These are phyloP conservation scores for Akebia trifoliata DNA, from an alignment of 164 flowering plant genomes.

Conservation along the genomic window DNA sequence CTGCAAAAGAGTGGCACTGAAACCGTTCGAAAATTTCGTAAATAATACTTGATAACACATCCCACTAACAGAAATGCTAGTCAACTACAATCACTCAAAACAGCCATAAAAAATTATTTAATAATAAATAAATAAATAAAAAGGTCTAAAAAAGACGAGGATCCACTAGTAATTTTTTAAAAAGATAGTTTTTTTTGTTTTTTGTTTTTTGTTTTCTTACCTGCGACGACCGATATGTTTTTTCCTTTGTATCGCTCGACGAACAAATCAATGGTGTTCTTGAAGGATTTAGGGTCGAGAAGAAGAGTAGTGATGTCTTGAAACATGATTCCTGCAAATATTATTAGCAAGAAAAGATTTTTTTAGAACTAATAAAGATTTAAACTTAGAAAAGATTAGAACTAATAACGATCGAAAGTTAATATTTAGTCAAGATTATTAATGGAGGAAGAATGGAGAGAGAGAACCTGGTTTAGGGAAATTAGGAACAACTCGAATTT, in stretches of 20 bases:
- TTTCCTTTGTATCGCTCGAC: slow-evolving; percentile 77
- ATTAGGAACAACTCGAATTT: slow-evolving; percentile 80
- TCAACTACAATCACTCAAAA: slow-evolving; percentile 40
- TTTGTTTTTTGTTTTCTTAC: slow-evolving; percentile 24
- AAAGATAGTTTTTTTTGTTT: no score
- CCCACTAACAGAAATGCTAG: slow-evolving; percentile 33
- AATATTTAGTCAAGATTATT: no score
- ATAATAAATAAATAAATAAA: neutral
- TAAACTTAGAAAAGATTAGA: no score
- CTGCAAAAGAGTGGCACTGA: slow-evolving; percentile 14
- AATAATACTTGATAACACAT: slow-evolving; percentile 29
- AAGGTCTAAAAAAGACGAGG: neutral
- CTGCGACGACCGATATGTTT: slow-evolving; percentile 89
- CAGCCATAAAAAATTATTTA: neutral
- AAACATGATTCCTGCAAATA: slow-evolving; percentile 79
- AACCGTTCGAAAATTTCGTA: slow-evolving; percentile 25
- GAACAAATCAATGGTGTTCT: slow-evolving; percentile 84
- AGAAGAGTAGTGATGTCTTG: slow-evolving; percentile 87
- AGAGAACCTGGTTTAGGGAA: slow-evolving; percentile 75
- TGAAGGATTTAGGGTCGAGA: slow-evolving; percentile 79
- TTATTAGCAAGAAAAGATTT: neutral
- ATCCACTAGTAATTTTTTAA: no score
- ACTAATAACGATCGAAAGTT: no score
- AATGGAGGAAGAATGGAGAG: neutral
- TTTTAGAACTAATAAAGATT: neutral